Conservation (phyloP, 192 early-diverging fungal genomes). For the Entomortierella beljakovae region DNA sequence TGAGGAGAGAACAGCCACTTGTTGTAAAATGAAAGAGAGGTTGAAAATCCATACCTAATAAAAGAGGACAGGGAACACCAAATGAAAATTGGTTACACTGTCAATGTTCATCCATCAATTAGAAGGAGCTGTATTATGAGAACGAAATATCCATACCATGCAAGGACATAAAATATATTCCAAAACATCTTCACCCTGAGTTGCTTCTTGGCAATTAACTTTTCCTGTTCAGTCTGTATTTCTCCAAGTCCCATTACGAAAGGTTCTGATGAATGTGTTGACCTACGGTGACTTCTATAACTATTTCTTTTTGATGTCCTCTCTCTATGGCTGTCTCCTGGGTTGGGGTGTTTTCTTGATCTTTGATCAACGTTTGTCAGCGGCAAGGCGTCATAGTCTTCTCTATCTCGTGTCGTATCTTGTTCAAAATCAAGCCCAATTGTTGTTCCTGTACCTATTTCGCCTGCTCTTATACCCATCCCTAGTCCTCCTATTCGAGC, state of each 20-base stretch:
- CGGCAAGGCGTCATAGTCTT: conserved; percentile 35
- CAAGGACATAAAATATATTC: conserved; percentile 54
- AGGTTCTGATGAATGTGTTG: background rate
- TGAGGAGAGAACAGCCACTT: conserved; percentile 91
- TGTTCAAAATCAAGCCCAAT: conserved; percentile 46
- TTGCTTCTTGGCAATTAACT: conserved; percentile 30
- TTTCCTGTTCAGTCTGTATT: conserved; percentile 12
- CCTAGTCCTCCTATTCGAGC: conserved; percentile 34
- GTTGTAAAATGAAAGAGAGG: conserved; percentile 89
- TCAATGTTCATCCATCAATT: background rate
- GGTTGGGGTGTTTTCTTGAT: background rate
- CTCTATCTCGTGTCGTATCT: background rate
- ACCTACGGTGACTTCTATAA: background rate
- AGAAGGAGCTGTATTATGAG: no score
- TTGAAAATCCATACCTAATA: conserved; percentile 59
- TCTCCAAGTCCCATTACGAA: background rate
- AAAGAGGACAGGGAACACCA: background rate
- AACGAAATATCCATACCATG: conserved; percentile 53
- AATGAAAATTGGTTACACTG: background rate
- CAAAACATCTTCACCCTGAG: conserved; percentile 44
- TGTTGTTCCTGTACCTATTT: conserved; percentile 51
- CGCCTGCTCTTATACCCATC: conserved; percentile 50
- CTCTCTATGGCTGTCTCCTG: background rate
- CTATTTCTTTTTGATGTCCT: background rate
- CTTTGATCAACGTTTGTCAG: conserved; percentile 21